Conservation (phyloP, 2,329 filamentous ascomycete species). For the Pyrenophora seminiperda region DNA sequence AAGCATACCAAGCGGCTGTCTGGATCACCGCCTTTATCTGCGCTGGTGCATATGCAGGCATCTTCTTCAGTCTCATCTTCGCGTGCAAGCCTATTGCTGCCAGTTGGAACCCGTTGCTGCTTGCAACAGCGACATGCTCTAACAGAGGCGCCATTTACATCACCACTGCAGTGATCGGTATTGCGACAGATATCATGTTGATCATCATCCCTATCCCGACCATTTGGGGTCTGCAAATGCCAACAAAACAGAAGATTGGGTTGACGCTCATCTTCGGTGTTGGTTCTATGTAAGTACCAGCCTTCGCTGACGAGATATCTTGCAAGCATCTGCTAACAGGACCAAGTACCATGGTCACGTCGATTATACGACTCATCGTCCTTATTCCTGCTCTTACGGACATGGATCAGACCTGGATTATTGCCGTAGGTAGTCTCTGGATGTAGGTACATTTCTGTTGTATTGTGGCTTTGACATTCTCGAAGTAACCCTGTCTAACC, state of each 20-base stretch:
- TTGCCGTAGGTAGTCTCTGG: constrained; percentile 17
- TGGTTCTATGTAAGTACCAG: constrained; percentile 24
- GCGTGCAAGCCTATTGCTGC: constrained; percentile 29
- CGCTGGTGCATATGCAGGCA: constrained; percentile 22
- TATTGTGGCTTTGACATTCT: not conserved
- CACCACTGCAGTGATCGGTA: constrained; percentile 24
- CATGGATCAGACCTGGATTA: constrained; percentile 22
- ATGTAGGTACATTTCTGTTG: constrained; percentile 12
- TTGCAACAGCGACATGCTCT: constrained; percentile 17
- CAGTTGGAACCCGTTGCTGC: constrained; percentile 25
- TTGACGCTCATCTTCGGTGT: constrained; percentile 26
- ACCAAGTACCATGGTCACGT: constrained; percentile 21
- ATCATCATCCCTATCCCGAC: constrained; percentile 26
- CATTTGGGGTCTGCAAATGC: constrained; percentile 26
- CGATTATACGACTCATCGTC: constrained; percentile 19
- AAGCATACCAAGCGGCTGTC: constrained; percentile 17
- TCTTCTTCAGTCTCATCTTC: constrained; percentile 32
- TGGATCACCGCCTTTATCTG: constrained; percentile 23
- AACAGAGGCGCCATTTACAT: constrained; percentile 32
- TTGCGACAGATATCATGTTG: constrained; percentile 27
- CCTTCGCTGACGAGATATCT: not conserved
- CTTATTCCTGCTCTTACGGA: constrained; percentile 21
- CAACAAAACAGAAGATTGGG: constrained; percentile 24
- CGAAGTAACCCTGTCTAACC: not conserved
- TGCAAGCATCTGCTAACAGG: not conserved